A percentile compares a stretch with the other conserved stretches of the same genome.
Conservation (phyloP, 2,329 filamentous ascomycete species). For the Botrytis paeoniae region DNA sequence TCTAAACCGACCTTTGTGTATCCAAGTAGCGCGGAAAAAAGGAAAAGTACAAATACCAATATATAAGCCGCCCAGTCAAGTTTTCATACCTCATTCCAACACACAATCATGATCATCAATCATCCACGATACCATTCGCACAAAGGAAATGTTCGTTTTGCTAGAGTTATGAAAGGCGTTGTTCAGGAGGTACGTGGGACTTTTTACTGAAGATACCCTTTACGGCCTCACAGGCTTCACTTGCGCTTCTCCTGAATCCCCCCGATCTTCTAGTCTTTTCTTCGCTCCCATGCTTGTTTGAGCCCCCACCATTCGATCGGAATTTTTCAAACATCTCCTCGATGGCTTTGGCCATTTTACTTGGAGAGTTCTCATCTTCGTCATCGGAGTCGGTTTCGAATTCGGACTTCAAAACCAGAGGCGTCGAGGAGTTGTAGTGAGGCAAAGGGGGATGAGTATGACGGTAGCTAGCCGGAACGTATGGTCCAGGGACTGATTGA, state of each 20-base stretch:
- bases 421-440: constrained; percentile 2
- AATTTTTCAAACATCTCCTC: constrained; percentile 20
- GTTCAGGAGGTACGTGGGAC: background rate
- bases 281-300: background rate
- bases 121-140: background rate
- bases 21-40: background rate
- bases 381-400: constrained; percentile 19
- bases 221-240: constrained; percentile 14
- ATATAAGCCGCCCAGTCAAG: background rate
- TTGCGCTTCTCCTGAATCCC: constrained; percentile 15
- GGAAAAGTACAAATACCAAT: constrained; percentile 1
- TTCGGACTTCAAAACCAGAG: constrained; percentile 9
- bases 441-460: background rate
- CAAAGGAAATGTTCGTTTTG: background rate
- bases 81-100: background rate
- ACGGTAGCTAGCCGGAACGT: background rate
- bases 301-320: background rate
- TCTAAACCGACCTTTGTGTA: background rate
- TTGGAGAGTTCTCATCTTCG: constrained; percentile 15
- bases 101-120: constrained; percentile 15
- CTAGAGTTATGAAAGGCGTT: background rate
- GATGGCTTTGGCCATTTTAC: constrained; percentile 17
- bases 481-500: background rate
- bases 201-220: constrained; percentile 18
- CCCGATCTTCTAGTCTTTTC: constrained; percentile 15